phyloP scores from a whole-genome alignment of 371 early-diverging fungal genomes.

The Actinomucor elegans region DNA sequence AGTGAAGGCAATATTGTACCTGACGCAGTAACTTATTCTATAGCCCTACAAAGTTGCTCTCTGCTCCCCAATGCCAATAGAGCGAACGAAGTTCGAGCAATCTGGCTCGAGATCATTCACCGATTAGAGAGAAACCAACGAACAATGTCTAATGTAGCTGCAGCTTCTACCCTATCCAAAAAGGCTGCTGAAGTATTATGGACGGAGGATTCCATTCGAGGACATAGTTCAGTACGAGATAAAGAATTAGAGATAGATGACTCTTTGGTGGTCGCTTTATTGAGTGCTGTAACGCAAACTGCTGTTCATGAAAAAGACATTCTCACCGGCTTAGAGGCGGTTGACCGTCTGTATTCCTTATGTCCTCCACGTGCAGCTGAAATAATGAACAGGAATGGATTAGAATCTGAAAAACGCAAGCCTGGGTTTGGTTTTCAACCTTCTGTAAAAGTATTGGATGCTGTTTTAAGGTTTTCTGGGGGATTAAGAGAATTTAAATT shows the following conservation, averaged over 20 bases:
- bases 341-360: slow-evolving; percentile 27
- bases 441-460: slow-evolving; percentile 23
- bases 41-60: slow-evolving; percentile 18
- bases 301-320: slow-evolving; percentile 17
- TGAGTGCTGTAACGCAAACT: slow-evolving; percentile 25
- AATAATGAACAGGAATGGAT: slow-evolving; percentile 9
- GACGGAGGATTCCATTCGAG: slow-evolving; percentile 1
- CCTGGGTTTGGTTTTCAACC: slow-evolving; percentile 20
- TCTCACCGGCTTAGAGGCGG: slow-evolving; percentile 13
- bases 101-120: slow-evolving; percentile 23
- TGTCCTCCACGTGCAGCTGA: slow-evolving; percentile 15
- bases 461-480: slow-evolving; percentile 32
- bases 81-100: slow-evolving; percentile 3
- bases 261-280: slow-evolving; percentile 15
- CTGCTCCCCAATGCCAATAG: not conserved
- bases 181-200: slow-evolving; percentile 16
- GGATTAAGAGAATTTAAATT: slow-evolving; percentile 19
- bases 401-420: not conserved
- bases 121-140: slow-evolving; percentile 9
- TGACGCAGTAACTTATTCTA: slow-evolving; percentile 26
- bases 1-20: slow-evolving; percentile 4
- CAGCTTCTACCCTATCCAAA: not conserved
- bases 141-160: too few relatives aligned
- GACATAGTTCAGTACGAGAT: not conserved
- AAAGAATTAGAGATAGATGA: slow-evolving; percentile 23